Base-by-base conservation (phyloP, 2,329 filamentous ascomycete species). In the Ophiocordyceps sinensis region DNA sequence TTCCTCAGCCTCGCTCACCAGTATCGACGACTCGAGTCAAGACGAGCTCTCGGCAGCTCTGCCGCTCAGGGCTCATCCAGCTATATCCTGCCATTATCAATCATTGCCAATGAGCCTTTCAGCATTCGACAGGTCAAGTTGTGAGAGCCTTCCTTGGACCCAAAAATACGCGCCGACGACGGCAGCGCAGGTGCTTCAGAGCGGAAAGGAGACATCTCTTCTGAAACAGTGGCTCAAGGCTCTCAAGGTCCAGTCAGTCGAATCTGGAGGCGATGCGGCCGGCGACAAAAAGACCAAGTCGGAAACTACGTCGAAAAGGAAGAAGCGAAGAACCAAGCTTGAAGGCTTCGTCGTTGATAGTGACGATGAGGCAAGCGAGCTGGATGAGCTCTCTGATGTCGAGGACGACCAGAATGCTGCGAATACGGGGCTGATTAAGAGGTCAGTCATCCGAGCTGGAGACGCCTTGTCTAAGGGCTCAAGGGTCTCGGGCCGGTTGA, bases 261-360 rank as follows among this genome's bases (percentile, higher is more conserved):
- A 84, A 43, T 80, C 74, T 0, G 76, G 77, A 2, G 54, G 58
- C 2, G 64, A 66, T 3, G 53, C 51, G 13, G 40, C 46, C 28
- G 50, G 50, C 4, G 45, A 44, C 21, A 62, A 53, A 36, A 61
- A 55, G 39, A n/a, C 42, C 9, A 57, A 58, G 44, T 13, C 48
- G 7, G 55, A 58, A 10, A 47, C 45, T 15, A 46, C 48, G 3
- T 47, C 56, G 2, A 74, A 69, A 47, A 85, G 80, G 55, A 83
- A 77, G 57, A 74, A 76, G 45, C 82, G 79, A 54, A 77, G 78
- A 55, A 79, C 82, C 47, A 85, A 85, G 47, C 62, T 91, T 2
- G 82, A 91, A 48, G 82, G 73, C 1, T 94, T 95, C 49, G 68
- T 95, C 38, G 73, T 93, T 14, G 78, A 79, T 14, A 85, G 79